Base-by-base conservation (phyloP, 2,329 filamentous ascomycete genomes). In the Cladosporium sp. region DNA sequence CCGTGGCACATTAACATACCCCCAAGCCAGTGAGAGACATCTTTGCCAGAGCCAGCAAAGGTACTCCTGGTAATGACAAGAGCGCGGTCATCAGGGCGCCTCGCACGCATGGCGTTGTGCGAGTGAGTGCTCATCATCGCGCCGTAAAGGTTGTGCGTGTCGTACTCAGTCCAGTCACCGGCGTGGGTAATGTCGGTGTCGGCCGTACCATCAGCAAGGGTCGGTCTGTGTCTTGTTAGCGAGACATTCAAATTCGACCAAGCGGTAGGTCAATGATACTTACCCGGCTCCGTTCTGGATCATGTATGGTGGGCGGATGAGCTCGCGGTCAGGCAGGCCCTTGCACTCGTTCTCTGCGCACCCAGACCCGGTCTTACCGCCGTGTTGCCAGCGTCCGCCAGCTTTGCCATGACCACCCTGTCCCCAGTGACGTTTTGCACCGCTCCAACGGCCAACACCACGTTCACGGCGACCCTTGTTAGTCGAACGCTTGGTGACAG, bases 81-180 rank as follows among this genome's bases (percentile, higher is more conserved):
- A 1, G 90, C 89, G 0, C 90, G 85, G 7, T 86, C 78, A 1
- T 76, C 75, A 0, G 90, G 89, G 0, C 89, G 85, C 7, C 89
- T 85, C 14, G 80, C 76, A 7, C 86, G 76, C 89, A 92, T 90
- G 1, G 90, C 87, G 13, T 82, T 76, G 63, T 85, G 83, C 0
- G 88, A 89, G 4, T 84, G 79, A 18, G 81, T 76, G 1, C 87
- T 88, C 89, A 92, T 92, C 87, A 91, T 82, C 72, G 85, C 84
- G 1, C 90, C 90, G 73, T 90, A 91, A 1, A 92, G 76, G 69
- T 92, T 92, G 74, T 92, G 90, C 0, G 87, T 89, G 70, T 92
- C 90, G 71, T 90, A 91, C 76, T 89, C 86, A 21, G 81, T 79
- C 39, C 88, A 78, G 0, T 88, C 89, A 66, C 89, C 88, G 32